Percentiles rank a stretch among this genome's conserved stretches.
phyloP scores from a whole-genome alignment of 2,329 filamentous ascomycete species.

The Diplodia corticola region DNA sequence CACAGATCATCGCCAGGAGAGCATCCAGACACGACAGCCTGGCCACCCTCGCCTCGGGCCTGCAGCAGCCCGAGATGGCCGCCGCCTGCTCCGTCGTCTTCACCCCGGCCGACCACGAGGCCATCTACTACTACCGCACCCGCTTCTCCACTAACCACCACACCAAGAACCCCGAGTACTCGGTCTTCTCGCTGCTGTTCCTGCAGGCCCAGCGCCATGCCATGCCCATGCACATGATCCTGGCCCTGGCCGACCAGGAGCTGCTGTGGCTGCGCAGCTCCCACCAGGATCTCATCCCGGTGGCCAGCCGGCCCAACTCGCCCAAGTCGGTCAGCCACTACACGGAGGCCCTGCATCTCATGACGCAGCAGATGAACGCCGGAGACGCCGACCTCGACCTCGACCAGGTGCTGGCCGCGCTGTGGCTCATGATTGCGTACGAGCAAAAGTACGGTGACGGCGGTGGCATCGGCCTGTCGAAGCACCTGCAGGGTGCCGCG shows the following conservation, averaged over 20 bases:
- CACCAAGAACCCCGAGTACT: conserved; percentile 42
- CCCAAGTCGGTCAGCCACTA: conserved; percentile 27
- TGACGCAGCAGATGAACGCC: conserved; percentile 34
- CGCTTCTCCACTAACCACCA: conserved; percentile 39
- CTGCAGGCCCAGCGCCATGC: conserved; percentile 35
- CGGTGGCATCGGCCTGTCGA: conserved; percentile 33
- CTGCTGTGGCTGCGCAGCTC: conserved; percentile 32
- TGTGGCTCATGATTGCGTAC: conserved; percentile 43
- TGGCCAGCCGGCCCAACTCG: not conserved
- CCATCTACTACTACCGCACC: conserved; percentile 41
- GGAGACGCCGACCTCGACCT: conserved; percentile 30
- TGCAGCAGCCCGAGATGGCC: conserved; percentile 14
- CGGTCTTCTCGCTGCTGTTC: conserved; percentile 41
- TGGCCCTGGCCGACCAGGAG: conserved; percentile 38
- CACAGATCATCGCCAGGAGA: conserved; percentile 4
- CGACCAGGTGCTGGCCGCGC: conserved; percentile 34
- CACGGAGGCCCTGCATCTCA: conserved; percentile 34
- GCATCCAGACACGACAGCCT: not conserved
- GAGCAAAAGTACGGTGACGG: conserved; percentile 44
- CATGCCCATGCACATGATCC: conserved; percentile 42
- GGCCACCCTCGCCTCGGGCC: not conserved
- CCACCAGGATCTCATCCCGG: conserved; percentile 26
- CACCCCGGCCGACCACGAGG: conserved; percentile 37
- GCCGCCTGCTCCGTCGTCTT: conserved; percentile 31
- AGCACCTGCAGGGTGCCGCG: conserved; percentile 38